Base-by-base conservation (phyloP, 139 green algal genomes). In the Limnomonas spitsbergensis region DNA sequence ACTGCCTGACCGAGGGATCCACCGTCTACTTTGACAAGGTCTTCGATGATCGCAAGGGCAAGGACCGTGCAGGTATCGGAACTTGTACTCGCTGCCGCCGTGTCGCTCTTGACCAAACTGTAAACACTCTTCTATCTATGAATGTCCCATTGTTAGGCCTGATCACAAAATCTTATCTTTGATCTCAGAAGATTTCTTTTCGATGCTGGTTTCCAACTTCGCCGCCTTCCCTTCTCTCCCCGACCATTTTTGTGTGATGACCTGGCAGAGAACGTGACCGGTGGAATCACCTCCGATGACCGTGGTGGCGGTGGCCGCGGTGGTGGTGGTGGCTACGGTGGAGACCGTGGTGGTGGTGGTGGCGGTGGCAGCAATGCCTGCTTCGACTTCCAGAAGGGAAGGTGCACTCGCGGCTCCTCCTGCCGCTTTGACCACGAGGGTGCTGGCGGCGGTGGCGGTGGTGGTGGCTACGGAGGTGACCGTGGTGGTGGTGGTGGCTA, bases 21-120 rank as follows among this genome's bases (percentile, higher is more conserved):
- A 61, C 47, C 20, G 47, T 61, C 47, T 61, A 61, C 47, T 61
- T 61, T 61, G 47, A 61, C 47, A 61, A 61, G 20, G 47, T 61
- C 14, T 61, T 29, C 20, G 47, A 61, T 61, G 47, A 61, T 20
- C 47, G 47, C 47, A 61, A 61, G 47, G 47, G 47, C 14, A 61
- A 61, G 47, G 47, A 61, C 20, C 47, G 47, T 61, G 47, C 47
- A 61, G 47, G 47, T 61, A 61, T n/a, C n/a, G n/a, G n/a, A n/a
- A n/a, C n/a, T n/a, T n/a, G n/a, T n/a, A n/a, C n/a, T n/a, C n/a
- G n/a, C n/a, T n/a, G n/a, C n/a, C n/a, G n/a, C n/a, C n/a, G n/a
- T n/a, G n/a, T n/a, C n/a, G n/a, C n/a, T n/a, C n/a, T n/a, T n/a
- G n/a, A n/a, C n/a, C n/a, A n/a, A n/a, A n/a, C n/a, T n/a, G n/a